Base-by-base conservation (phyloP, 352 stramenopile species). In the Elongisporangium anandrum region DNA sequence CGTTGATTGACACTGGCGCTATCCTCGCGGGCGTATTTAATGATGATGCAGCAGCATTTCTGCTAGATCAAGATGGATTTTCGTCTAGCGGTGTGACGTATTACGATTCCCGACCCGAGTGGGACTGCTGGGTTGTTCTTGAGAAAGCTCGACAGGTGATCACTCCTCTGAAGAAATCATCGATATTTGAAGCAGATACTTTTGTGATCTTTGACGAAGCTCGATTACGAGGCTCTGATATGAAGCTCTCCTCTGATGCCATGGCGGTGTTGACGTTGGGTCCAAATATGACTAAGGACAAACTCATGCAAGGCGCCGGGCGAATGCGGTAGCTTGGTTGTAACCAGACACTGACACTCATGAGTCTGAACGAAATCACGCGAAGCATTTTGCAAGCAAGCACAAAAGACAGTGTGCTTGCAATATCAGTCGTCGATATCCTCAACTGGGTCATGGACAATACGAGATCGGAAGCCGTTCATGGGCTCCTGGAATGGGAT, bases 201-300 rank as follows among this genome's bases (percentile, higher is more conserved):
- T 97, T 97, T 68, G 87, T 91, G 19, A 85, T 97, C 49, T 97
- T 97, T 67, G 90, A 97, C 66, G 90, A 98, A 50, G 85, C 87
- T 9, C 85, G 87, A 1, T 93, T 87, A 47, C 73, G 90, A 52
- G 90, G 90, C 0, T 85, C 90, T 0, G 91, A 97, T 62, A 87
- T 98, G 76, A 96, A 97, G 63, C 63, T 97, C 3, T 57, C 66
- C 16, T 19, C 59, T 16, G 50, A 92, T 9, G 84, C 85, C 4
- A 58, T 87, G 5, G 90, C 87, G 10, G 56, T 96, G 52, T 52
- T 97, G 20, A 97, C 90, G 3, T 68, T 97, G 0, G 89, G 87
- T 0, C 86, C 88, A 7, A 84, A 81, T 19, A 72, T 97, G 20
- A 89, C 82, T 0, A 98, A 97, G 54, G 92, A 97, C 63, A 97